Conservation (phyloP, 2,329 filamentous ascomycete species). For the Camillea tinctor region DNA sequence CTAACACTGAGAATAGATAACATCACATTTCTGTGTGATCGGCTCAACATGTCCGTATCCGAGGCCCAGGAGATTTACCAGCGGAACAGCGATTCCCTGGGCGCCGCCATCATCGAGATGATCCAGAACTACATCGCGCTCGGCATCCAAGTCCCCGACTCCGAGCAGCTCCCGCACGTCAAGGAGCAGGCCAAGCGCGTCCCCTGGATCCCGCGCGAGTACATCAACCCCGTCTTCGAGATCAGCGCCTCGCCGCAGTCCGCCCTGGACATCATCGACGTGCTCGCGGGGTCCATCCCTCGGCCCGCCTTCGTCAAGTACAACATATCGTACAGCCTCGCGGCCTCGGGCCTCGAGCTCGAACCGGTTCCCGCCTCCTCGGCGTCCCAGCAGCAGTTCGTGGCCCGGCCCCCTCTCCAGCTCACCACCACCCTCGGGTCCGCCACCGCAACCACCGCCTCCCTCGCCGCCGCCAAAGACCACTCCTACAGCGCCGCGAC, state of each 20-base stretch:
- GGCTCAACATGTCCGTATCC: constrained; percentile 40
- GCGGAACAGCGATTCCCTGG: constrained; percentile 37
- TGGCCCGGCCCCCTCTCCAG: background rate
- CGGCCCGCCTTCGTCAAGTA: constrained; percentile 38
- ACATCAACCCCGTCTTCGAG: constrained; percentile 43
- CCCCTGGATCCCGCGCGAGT: constrained; percentile 42
- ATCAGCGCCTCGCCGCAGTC: constrained; percentile 31
- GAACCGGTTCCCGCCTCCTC: background rate
- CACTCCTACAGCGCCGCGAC: constrained; percentile 38
- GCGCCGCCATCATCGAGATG: constrained; percentile 41
- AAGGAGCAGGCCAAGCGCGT: constrained; percentile 38
- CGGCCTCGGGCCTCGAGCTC: constrained; percentile 19
- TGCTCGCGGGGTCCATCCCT: constrained; percentile 43
- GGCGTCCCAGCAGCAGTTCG: constrained; percentile 2
- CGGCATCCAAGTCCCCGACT: constrained; percentile 34
- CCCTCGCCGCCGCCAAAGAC: constrained; percentile 20
- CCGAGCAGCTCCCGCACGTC: constrained; percentile 30
- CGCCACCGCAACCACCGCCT: constrained; percentile 12
- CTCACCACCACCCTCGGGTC: background rate
- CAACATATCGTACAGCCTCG: constrained; percentile 28
- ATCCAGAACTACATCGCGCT: constrained; percentile 43
- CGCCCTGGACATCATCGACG: constrained; percentile 39
- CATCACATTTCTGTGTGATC: constrained; percentile 44
- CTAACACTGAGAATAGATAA: constrained; percentile 32
- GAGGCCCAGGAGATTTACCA: constrained; percentile 43